phyloP scores from a whole-genome alignment of 495 filamentous ascomycete genomes.

The Penicillium soppii region DNA sequence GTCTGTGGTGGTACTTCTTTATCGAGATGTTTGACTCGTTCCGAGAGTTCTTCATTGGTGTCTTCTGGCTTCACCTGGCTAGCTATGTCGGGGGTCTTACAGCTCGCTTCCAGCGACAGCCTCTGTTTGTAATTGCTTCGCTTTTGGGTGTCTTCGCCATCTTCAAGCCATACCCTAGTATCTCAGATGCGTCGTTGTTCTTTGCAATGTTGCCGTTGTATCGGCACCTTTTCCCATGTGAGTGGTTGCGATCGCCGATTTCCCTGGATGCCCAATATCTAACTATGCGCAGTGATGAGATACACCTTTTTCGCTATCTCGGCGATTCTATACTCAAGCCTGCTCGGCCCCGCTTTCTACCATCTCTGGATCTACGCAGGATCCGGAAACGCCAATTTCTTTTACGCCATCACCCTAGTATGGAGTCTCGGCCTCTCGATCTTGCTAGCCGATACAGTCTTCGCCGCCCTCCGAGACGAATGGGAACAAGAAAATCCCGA shows the following conservation, averaged over 20 bases:
- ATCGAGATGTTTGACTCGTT: constrained; percentile 99
- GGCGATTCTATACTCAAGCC: constrained; percentile 78
- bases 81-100: constrained; percentile 84
- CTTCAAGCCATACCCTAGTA: constrained; percentile 95
- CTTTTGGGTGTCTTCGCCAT: constrained; percentile 85
- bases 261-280: constrained; percentile 1
- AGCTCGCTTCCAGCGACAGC: constrained; percentile 76
- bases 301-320: constrained; percentile 86
- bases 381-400: constrained; percentile 97
- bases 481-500: constrained; percentile 92
- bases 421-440: constrained; percentile 88
- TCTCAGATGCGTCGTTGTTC: constrained; percentile 82
- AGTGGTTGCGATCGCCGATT: constrained; percentile 30
- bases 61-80: constrained; percentile 94
- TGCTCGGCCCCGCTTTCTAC: constrained; percentile 94
- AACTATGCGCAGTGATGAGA: constrained; percentile 66
- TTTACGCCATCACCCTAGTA: constrained; percentile 97
- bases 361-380: constrained; percentile 98
- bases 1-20: constrained; percentile 99
- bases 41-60: constrained; percentile 91
- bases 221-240: constrained; percentile 86
- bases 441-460: constrained; percentile 79
- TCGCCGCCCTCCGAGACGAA: constrained; percentile 87
- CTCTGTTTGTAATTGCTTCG: constrained; percentile 77
- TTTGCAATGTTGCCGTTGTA: constrained; percentile 84